Evolutionary conservation across 495 filamentous ascomycete species (phyloP).

Genomic region (Xylaria flabelliformis): DNA sequence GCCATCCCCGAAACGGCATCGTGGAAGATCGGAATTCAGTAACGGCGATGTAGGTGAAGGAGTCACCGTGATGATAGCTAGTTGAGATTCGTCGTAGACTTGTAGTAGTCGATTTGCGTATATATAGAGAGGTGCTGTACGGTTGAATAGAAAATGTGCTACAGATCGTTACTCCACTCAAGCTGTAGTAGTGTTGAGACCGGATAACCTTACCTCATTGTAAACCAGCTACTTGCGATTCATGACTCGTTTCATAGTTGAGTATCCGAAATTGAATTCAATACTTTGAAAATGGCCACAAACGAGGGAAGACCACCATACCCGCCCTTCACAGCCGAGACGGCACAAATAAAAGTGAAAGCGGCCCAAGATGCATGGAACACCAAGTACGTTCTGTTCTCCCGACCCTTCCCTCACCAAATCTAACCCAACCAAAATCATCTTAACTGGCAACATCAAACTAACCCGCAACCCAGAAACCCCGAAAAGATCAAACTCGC

Average conservation of each 20-base stretch:
- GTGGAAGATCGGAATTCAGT: neutral
- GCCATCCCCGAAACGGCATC: neutral
- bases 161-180: neutral
- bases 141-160: neutral
- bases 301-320: slow-evolving; percentile 49
- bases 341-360: slow-evolving; percentile 81
- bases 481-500: slow-evolving; percentile 68
- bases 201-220: neutral
- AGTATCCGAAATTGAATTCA: no score
- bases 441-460: no score
- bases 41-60: neutral
- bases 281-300: slow-evolving; percentile 3
- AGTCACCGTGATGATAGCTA: neutral
- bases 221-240: neutral
- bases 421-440: neutral
- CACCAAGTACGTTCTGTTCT: slow-evolving; percentile 60
- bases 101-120: neutral
- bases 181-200: neutral
- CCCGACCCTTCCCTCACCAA: neutral
- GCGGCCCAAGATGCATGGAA: slow-evolving; percentile 88
- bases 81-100: neutral
- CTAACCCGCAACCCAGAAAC: slow-evolving; percentile 50
- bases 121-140: neutral
- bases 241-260: neutral
- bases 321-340: slow-evolving; percentile 83